phyloP scores from a whole-genome alignment of 306 rosid genomes.

The Acacia confusa region DNA sequence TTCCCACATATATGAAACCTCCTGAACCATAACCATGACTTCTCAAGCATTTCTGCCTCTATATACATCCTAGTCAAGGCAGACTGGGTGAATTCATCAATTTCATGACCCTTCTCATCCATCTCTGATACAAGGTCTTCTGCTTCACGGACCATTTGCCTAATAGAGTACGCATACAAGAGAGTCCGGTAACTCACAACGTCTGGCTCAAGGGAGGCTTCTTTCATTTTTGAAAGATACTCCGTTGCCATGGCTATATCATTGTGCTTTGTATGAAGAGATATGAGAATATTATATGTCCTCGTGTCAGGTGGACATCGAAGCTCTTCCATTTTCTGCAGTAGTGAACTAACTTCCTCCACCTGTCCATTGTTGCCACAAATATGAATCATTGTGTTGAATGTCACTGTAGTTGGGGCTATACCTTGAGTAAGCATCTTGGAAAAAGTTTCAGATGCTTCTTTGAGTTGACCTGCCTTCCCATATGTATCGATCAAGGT shows the following conservation, averaged over 20 bases:
- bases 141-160: constrained; percentile 73
- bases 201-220: constrained; percentile 60
- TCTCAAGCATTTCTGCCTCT: constrained; percentile 63
- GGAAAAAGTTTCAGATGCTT: constrained; percentile 73
- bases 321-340: constrained; percentile 84
- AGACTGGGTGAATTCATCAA: constrained; percentile 89
- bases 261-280: constrained; percentile 62
- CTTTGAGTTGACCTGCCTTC: constrained; percentile 80
- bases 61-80: constrained; percentile 89
- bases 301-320: constrained; percentile 74
- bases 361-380: constrained; percentile 82
- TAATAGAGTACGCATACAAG: constrained; percentile 84
- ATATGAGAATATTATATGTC: constrained; percentile 81
- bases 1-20: constrained; percentile 70
- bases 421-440: constrained; percentile 80
- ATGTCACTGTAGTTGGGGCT: constrained; percentile 80
- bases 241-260: constrained; percentile 62
- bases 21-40: constrained; percentile 77
- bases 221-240: constrained; percentile 67
- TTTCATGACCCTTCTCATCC: constrained; percentile 66
- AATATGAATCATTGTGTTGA: constrained; percentile 93
- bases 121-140: constrained; percentile 69
- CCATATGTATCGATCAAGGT: constrained; percentile 86
- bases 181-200: constrained; percentile 84
- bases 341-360: constrained; percentile 66